Base-by-base conservation (phyloP, 495 filamentous ascomycete genomes). In the Lepraria neglecta region DNA sequence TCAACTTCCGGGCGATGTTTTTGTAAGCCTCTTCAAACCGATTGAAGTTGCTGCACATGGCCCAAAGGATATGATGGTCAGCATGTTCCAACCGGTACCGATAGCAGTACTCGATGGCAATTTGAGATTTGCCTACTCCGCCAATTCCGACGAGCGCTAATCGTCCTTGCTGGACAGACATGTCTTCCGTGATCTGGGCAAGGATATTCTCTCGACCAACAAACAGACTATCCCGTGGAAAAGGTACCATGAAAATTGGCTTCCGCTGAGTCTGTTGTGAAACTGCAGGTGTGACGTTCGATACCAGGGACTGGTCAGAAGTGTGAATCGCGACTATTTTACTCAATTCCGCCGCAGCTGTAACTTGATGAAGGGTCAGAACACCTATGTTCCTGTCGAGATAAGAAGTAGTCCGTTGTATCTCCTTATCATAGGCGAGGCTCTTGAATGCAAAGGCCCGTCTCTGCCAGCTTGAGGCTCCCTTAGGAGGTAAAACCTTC, bases 71-170 rank as follows among this genome's bases (percentile, higher is more conserved):
- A 53, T 69, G 72, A 47, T 44, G 62, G 10, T 66, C 59, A 44
- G 71, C 60, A 6, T 33, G 45, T 56, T 66, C 58, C 24, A 48
- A 60, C 0, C 60, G 58, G 17, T 68, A 53, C 53, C 65, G 66
- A 59, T 73, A 67, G 19, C 71, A 71, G 51, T 71, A 70, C 56
- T 75, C 71, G 38, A 76, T 76, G n/a, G 67, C 67, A 43, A 69
- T 63, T 56, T 71, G 69, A 19, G 45, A 24, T 27, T 48, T 48
- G 24, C 78, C 77, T 46, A 79, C 69, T 21, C 77, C 77, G 27
- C 76, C 77, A 14, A 79, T 62, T 6, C 76, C 76, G 52, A 62
- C 66, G 17, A 78, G 69, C 21, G 75, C 70, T 2, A 66, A 62
- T 45, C 71, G 66, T 15, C 47, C 55, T 60, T 47, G 46, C 62